Conservation (phyloP, 2,329 filamentous ascomycete genomes). For the Boeremia exigua region DNA sequence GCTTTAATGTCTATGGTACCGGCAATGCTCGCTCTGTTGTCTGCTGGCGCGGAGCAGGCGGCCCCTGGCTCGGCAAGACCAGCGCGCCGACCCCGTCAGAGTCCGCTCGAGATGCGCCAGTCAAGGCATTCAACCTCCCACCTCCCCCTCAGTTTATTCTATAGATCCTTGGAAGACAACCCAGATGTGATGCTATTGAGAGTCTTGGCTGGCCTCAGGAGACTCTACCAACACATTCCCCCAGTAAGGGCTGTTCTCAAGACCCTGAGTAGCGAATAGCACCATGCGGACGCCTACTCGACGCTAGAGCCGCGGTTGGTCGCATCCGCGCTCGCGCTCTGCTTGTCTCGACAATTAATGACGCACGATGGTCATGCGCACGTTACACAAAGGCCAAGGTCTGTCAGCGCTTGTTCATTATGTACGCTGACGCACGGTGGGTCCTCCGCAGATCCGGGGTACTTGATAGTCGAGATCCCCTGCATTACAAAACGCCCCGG, state of each 20-base stretch:
- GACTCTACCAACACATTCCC: too few relatives aligned
- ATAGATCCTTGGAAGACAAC: not conserved
- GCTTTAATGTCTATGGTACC: conserved; percentile 42
- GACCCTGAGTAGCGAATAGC: conserved; percentile 2
- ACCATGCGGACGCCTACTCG: not conserved
- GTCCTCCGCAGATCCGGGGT: conserved; percentile 14
- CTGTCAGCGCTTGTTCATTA: conserved; percentile 4
- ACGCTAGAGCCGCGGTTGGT: conserved; percentile 11
- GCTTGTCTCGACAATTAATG: not conserved
- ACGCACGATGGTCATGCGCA: conserved; percentile 8
- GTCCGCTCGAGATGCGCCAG: not conserved
- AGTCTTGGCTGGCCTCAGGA: too few relatives aligned
- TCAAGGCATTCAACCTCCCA: not conserved
- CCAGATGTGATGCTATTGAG: too few relatives aligned
- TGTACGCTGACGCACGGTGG: conserved; percentile 15
- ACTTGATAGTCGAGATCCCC: conserved; percentile 8
- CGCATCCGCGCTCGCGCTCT: not conserved
- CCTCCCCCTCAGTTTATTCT: not conserved
- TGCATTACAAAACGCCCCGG: not conserved
- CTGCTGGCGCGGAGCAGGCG: conserved; percentile 47
- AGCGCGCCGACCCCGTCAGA: not conserved
- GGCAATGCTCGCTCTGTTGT: conserved; percentile 55
- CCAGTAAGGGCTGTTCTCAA: not conserved
- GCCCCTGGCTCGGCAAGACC: conserved; percentile 33
- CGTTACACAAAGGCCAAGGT: conserved; percentile 9